phyloP scores from a whole-genome alignment of 805 yeast genomes.

The Wickerhamomyces bovis region DNA sequence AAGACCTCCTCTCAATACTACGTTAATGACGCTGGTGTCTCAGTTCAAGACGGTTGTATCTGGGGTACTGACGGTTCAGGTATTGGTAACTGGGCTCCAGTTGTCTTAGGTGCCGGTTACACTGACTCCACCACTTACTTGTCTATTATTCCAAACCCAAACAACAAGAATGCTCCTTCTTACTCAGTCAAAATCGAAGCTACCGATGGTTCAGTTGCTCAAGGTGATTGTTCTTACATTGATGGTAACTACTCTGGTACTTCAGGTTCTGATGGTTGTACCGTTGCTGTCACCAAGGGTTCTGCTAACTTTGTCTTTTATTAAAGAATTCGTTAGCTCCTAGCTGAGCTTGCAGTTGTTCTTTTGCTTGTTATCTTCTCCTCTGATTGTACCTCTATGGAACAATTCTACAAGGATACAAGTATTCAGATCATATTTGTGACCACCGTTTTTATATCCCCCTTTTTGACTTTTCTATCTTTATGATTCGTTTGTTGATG shows the following conservation, averaged over 20 bases:
- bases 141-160: constrained; percentile 93
- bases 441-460: background rate
- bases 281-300: constrained; percentile 84
- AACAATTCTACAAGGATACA: background rate
- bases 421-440: background rate
- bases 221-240: constrained; percentile 76
- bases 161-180: constrained; percentile 64
- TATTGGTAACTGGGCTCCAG: constrained; percentile 98
- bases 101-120: constrained; percentile 89
- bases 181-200: constrained; percentile 77
- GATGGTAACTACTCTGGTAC: constrained; percentile 67
- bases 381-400: background rate
- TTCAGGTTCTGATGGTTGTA: constrained; percentile 79
- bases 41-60: constrained; percentile 83
- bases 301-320: constrained; percentile 79
- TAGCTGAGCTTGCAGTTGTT: too few species aligned
- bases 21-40: constrained; percentile 94
- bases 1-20: constrained; percentile 93
- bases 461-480: background rate
- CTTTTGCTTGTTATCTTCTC: background rate
- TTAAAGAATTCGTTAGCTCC: background rate
- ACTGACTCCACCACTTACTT: constrained; percentile 63
- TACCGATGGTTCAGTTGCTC: constrained; percentile 49
- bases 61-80: constrained; percentile 83
- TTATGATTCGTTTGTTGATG: background rate